These are phyloP conservation scores for Diaporthe vaccinii DNA, from an alignment of 2,329 filamentous ascomycete genomes.

Conservation along the genomic window DNA sequence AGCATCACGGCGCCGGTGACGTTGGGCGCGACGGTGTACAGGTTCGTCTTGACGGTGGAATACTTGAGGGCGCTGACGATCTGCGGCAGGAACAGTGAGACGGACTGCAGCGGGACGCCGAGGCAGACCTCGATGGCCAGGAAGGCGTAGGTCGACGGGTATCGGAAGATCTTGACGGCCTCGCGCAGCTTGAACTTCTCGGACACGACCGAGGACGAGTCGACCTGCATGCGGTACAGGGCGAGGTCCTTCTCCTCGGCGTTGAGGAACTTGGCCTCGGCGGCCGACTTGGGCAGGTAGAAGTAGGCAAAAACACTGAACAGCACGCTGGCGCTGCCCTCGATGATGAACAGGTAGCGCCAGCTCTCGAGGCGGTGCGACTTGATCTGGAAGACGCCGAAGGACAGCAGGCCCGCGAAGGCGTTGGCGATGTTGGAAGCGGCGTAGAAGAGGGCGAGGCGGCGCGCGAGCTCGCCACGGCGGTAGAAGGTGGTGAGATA, in stretches of 20 bases:
- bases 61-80: constrained; percentile 65
- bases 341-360: constrained; percentile 67
- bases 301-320: constrained; percentile 75
- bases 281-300: constrained; percentile 76
- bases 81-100: constrained; percentile 64
- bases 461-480: constrained; percentile 77
- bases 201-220: constrained; percentile 74
- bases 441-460: constrained; percentile 75
- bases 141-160: constrained; percentile 63
- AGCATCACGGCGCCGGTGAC: constrained; percentile 80
- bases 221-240: constrained; percentile 80
- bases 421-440: constrained; percentile 75
- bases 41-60: constrained; percentile 73
- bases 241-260: constrained; percentile 77
- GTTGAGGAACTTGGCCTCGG: constrained; percentile 74
- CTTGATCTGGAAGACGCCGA: constrained; percentile 63
- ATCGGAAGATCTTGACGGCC: constrained; percentile 64
- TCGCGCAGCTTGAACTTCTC: constrained; percentile 66
- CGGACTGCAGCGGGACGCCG: constrained; percentile 70
- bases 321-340: constrained; percentile 68
- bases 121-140: constrained; percentile 70
- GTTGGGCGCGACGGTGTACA: constrained; percentile 86
- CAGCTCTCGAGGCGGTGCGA: constrained; percentile 50
- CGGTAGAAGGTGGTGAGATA: constrained; percentile 77
- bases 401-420: constrained; percentile 71